A percentile compares a stretch with the other conserved stretches of the same genome.
Evolutionary conservation across 1,139 yeast species (phyloP).

Genomic region (Diutina rugosa): DNA sequence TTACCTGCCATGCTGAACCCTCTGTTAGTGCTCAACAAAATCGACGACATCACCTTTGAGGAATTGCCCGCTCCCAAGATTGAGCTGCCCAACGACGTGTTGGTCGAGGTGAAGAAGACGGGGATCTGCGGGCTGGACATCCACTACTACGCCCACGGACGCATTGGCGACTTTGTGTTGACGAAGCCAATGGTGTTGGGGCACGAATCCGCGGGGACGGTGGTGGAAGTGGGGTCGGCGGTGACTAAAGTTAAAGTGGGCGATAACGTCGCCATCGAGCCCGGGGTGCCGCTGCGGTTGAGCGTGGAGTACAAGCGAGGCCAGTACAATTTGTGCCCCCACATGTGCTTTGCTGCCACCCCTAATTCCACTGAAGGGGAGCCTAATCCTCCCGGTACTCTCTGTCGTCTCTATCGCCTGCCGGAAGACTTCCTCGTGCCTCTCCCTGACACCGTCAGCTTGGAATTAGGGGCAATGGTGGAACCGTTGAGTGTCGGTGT

Average conservation of each 20-base stretch:
- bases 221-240: conserved; percentile 48
- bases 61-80: conserved; percentile 53
- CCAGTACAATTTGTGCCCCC: conserved; percentile 66
- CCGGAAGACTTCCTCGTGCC: conserved; percentile 82
- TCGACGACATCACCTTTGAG: conserved; percentile 54
- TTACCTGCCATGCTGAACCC: conserved; percentile 28
- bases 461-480: conserved; percentile 79
- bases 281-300: conserved; percentile 53
- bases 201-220: conserved; percentile 65
- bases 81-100: conserved; percentile 52
- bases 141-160: conserved; percentile 71
- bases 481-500: conserved; percentile 87
- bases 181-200: conserved; percentile 61
- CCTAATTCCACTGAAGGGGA: conserved; percentile 35
- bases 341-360: conserved; percentile 80
- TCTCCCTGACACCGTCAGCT: conserved; percentile 62
- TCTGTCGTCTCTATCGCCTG: conserved; percentile 54
- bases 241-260: conserved; percentile 58
- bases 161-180: conserved; percentile 60
- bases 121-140: conserved; percentile 88
- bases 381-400: conserved; percentile 51
- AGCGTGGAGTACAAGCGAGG: conserved; percentile 69
- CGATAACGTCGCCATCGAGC: conserved; percentile 69
- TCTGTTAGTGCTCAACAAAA: conserved; percentile 54
- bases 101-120: conserved; percentile 62